phyloP scores from a whole-genome alignment of 192 early-diverging fungal genomes.

The Rhizophlyctis rosea region DNA sequence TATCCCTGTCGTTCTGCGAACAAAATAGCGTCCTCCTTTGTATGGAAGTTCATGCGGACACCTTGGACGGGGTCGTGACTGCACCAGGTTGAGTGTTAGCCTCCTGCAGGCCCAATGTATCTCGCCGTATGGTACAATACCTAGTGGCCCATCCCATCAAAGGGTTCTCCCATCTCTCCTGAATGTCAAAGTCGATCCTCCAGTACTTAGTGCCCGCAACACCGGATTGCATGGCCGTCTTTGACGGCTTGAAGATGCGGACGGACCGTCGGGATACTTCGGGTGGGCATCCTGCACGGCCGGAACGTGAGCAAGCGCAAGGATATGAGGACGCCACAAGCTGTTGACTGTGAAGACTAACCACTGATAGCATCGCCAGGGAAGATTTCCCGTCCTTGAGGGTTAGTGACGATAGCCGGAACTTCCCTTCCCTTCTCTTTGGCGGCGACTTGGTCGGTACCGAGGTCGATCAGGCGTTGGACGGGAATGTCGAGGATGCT shows the following conservation, averaged over 20 bases:
- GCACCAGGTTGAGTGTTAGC: not conserved
- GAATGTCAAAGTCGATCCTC: conserved; percentile 87
- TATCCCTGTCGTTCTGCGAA: conserved; percentile 98
- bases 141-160: conserved; percentile 91
- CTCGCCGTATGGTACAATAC: conserved; percentile 25
- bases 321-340: too few relatives aligned
- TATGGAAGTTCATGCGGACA: conserved; percentile 74
- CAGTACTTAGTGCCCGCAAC: conserved; percentile 73
- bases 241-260: conserved; percentile 78
- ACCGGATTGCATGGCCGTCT: conserved; percentile 85
- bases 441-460: too few relatives aligned
- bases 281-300: conserved; percentile 22
- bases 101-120: not conserved
- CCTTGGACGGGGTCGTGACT: conserved; percentile 84
- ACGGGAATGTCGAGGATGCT: too few relatives aligned
- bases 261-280: conserved; percentile 46
- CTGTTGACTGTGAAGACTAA: too few relatives aligned
- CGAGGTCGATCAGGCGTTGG: too few relatives aligned
- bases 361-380: too few relatives aligned
- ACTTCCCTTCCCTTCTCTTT: too few relatives aligned
- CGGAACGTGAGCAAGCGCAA: too few relatives aligned
- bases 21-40: conserved; percentile 83
- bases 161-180: conserved; percentile 88
- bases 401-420: too few relatives aligned
- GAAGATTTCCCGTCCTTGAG: too few relatives aligned